Base-by-base conservation (phyloP, 78 protist genomes). In the Anaeramoeba ignava region DNA sequence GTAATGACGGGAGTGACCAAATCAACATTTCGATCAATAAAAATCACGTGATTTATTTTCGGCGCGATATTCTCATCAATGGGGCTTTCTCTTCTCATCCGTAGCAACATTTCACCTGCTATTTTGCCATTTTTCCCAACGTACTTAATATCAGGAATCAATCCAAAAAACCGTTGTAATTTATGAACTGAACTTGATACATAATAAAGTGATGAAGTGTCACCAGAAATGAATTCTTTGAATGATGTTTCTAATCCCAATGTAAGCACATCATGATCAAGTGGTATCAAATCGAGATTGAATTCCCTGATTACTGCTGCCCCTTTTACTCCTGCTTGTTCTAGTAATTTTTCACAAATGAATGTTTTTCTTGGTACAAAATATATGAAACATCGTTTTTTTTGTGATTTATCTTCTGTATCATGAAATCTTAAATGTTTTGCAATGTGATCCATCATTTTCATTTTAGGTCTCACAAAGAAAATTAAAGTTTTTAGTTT, bases 201-300 rank as follows among this genome's bases (percentile, higher is more conserved):
- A n/a, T 81, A 54, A 23, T 41, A 83, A 1, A 92, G 42, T 0
- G 89, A 39, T 0, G 91, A 38, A 23, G n/a, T 3, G 39, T 95
- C 96, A 73, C 93, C 94, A 2, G 89, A 91, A 33, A 89, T 54
- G 40, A 33, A 31, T 1, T 93, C 94, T 1, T 87, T 42, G 78
- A 88, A 94, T 3, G 88, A 17, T 1, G 34, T 37, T 1, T 81
- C 79, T 23, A 87, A 31, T 39, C 95, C 97, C 73, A 96, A 38
- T 34, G 96, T 89, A 3, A 96, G 84, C 23, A 95, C 83, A 78
- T 96, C 98, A 40, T 86, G 85, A 34, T 94, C 97, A 40, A 91
- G 78, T 0, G 96, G 95, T 17, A 95, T 31, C 3, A 95, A 38
- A 42, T 91, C 94, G 3, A 94, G 34, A 1, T 85, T 84, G 39